phyloP scores from a whole-genome alignment of 2,329 filamentous ascomycete species.

The Fusarium buxicola region DNA sequence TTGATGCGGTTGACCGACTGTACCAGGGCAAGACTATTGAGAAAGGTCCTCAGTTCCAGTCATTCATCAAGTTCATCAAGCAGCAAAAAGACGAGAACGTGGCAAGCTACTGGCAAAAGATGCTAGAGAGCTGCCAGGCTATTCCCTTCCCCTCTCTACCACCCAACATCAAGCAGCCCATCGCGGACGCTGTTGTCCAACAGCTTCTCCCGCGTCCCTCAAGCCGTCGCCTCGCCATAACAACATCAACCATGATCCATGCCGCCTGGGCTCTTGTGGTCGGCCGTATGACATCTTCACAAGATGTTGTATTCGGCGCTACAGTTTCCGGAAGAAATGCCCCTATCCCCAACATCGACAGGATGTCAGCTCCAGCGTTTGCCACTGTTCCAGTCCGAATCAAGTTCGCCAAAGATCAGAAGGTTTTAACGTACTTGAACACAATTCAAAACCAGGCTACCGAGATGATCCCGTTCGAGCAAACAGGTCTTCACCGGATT shows the following conservation, averaged over 20 bases:
- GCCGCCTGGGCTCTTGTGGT: constrained; percentile 64
- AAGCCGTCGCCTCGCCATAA: no score
- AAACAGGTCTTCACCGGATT: background rate
- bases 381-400: no score
- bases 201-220: no score
- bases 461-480: background rate
- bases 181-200: background rate
- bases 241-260: constrained; percentile 19
- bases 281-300: constrained; percentile 52
- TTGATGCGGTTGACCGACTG: constrained; percentile 17
- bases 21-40: constrained; percentile 8
- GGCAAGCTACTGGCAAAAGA: constrained; percentile 11
- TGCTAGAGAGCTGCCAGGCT: background rate
- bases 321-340: no score
- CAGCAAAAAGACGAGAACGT: background rate
- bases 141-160: constrained; percentile 12
- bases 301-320: constrained; percentile 57
- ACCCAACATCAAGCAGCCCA: background rate
- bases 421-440: background rate
- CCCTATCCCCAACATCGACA: no score
- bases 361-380: no score
- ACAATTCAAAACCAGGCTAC: background rate
- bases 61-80: constrained; percentile 15
- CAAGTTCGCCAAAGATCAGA: background rate
- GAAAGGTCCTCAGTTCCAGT: background rate